Base-by-base conservation (phyloP, 306 rosid species). In the Adenanthera pavonina region DNA sequence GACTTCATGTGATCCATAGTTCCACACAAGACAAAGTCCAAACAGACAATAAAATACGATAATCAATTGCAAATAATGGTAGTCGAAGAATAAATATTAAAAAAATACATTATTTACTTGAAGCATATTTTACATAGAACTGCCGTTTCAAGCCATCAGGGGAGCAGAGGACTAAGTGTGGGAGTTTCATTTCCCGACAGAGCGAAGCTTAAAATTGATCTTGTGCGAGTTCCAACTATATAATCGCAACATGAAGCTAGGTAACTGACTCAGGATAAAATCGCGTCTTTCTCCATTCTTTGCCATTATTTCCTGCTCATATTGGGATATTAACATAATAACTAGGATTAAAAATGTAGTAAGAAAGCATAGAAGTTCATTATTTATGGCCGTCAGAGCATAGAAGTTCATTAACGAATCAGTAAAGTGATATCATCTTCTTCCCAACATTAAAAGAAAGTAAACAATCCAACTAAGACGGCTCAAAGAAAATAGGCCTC, bases 281-380 rank as follows among this genome's bases (percentile, higher is more conserved):
- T 69, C 71, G 73, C 38, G 61, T 56, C 41, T 52, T 30, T 43
- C 33, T 68, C 68, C 40, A 84, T 62, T 86, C 76, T 43, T 75
- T 78, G 88, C 76, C 60, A 61, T 77, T 77, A 82, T 80, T 82
- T 89, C 92, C 92, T 89, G 87, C 81, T 48, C 80, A 59, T 78
- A 56, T 68, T 69, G 56, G 78, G 65, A 86, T 47, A 61, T 79
- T 36, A 57, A 53, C 35, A 66, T 25, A 64, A 64, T 49, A 81
- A 60, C 48, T 48, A 15, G 12, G 35, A 65, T 76, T 67, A 72
- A 66, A 53, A 85, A 44, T 41, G 51, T 44, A 76, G 52, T 15
- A 53, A 46, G 53, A 17, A 56, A 47, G n/a, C n/a, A n/a, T n/a
- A n/a, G n/a, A n/a, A n/a, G n/a, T n/a, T n/a, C n/a, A n/a, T n/a